Evolutionary conservation across 2,329 filamentous ascomycete species (phyloP).

Genomic region (Xylariaceae sp.): DNA sequence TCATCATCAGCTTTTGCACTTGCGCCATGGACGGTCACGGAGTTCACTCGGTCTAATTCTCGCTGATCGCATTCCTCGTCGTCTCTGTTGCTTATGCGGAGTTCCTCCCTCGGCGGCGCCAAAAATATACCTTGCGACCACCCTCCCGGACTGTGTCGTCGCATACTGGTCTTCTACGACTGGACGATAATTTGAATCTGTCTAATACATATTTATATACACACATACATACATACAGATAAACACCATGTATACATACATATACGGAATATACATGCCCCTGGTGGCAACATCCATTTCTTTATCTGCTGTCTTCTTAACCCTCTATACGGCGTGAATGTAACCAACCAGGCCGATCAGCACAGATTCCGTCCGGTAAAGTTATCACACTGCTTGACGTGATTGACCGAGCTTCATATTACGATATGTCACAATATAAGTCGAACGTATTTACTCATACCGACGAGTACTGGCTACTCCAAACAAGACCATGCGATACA

Average conservation of each 20-base stretch:
- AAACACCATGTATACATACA: not conserved
- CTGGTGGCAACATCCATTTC: not conserved
- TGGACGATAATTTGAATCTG: too few species aligned
- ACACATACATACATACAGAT: too few species aligned
- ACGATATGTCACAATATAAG: too few species aligned
- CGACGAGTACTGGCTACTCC: too few species aligned
- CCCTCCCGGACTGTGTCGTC: not conserved
- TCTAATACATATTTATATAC: too few species aligned
- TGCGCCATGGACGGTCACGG: slow-evolving; percentile 15
- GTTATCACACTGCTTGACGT: too few species aligned
- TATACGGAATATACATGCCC: not conserved
- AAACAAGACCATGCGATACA: too few species aligned
- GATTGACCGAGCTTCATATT: too few species aligned
- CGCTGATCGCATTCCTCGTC: slow-evolving; percentile 15
- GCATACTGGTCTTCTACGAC: not conserved
- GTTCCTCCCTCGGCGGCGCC: slow-evolving; percentile 10
- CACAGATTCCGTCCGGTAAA: too few species aligned
- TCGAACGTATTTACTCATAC: too few species aligned
- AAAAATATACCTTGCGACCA: not conserved
- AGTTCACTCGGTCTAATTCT: slow-evolving; percentile 20
- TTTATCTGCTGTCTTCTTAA: not conserved
- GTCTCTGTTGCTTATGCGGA: slow-evolving; percentile 15
- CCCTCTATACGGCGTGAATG: too few species aligned
- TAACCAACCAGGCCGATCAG: too few species aligned
- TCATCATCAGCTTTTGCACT: slow-evolving; percentile 14